Evolutionary conservation across 129 eudicot genomes (phyloP), one percentile per base, ranked within the genome.

Genomic region (Escallonia rubra): DNA sequence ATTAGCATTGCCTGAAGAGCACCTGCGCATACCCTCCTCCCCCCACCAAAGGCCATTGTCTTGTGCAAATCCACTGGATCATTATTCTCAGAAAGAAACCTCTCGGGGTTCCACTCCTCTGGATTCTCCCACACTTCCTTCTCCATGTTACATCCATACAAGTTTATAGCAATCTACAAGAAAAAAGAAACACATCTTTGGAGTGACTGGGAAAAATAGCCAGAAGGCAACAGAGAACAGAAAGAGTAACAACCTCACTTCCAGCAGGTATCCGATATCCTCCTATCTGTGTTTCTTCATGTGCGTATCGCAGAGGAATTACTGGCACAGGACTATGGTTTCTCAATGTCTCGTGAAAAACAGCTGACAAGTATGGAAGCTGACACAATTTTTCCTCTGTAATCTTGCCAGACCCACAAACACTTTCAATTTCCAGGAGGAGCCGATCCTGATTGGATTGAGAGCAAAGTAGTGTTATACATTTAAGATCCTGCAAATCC

Each of bases 91-190:
- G 34, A 23, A 1, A 89, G 73, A 74, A 94, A 94, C 49, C 99
- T 81, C 71, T 90, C 99, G 0, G 99, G 99, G 41, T 41, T 77
- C 93, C 93, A 90, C 45, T 83, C 84, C 48, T 90, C 94, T 0
- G 97, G 88, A 69, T 67, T 61, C 61, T 78, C 90, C 96, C 97
- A 94, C 73, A 87, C 81, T 1, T 65, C 72, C 65, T 77, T 76
- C 76, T 94, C 99, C 92, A 81, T 80, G 84, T 87, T 90, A 67
- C 97, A 90, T 45, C 91, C 97, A 13, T 77, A 90, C 7, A 90
- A 77, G 68, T 90, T 90, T 63, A 90, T 78, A 8, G 95, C 91
- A 48, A 86, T 73, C 97, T 90, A 76, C 77, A 67, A 40, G 43
- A 67, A 8, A 1, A 23, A 23, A 23, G 34, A 23, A 23, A 23